Percentiles rank a stretch among this genome's conserved stretches.
phyloP scores from a whole-genome alignment of 148 eudicot genomes.

The Dysphania ambrosioides region DNA sequence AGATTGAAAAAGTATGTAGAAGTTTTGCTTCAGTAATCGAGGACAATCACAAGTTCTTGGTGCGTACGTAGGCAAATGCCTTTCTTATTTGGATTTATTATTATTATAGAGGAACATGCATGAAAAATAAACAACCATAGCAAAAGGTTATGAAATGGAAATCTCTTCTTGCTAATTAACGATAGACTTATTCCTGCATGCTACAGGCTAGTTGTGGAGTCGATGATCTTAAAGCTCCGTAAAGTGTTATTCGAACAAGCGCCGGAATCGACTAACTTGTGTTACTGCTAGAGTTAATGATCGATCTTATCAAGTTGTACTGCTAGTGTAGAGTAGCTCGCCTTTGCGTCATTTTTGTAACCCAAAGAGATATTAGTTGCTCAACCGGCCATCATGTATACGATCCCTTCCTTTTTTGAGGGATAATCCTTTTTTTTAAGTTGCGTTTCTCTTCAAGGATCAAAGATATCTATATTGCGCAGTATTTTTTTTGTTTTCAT shows the following conservation, averaged over 20 bases:
- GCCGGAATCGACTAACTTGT: too few species aligned
- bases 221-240: slow-evolving; percentile 70
- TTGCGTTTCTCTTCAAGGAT: neutral
- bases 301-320: neutral
- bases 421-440: too few species aligned
- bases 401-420: neutral
- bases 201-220: slow-evolving; percentile 69
- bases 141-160: neutral
- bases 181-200: neutral
- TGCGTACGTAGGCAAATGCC: slow-evolving; percentile 30
- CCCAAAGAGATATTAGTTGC: neutral
- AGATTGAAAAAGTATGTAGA: slow-evolving; percentile 61
- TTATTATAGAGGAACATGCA: neutral
- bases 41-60: slow-evolving; percentile 86
- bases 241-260: neutral
- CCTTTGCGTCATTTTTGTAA: neutral
- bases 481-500: too few species aligned
- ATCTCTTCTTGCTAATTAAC: neutral
- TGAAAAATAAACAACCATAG: neutral
- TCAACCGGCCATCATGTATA: neutral
- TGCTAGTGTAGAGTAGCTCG: neutral
- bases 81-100: neutral
- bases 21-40: slow-evolving; percentile 63
- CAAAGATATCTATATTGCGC: too few species aligned
- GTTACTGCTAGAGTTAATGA: too few species aligned